A percentile compares a stretch with the other conserved stretches of the same genome.
These are phyloP conservation scores for Hansenula lynferdii DNA, from an alignment of 1,139 yeast genomes.

Conservation along the genomic window DNA sequence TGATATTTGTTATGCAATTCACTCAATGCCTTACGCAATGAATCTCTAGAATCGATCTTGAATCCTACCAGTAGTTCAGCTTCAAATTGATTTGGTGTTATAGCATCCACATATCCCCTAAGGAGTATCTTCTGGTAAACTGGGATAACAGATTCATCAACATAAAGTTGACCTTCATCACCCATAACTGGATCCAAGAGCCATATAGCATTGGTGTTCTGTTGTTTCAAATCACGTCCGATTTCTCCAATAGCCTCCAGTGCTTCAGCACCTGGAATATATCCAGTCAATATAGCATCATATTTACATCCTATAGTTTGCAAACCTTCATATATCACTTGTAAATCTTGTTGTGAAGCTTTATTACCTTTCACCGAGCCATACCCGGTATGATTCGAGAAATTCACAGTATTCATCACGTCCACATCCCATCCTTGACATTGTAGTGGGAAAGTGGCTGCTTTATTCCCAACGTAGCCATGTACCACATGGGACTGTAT, in stretches of 20 bases:
- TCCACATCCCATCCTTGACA: conserved; percentile 66
- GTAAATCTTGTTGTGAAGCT: conserved; percentile 24
- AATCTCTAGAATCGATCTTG: conserved; percentile 31
- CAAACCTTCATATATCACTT: conserved; percentile 30
- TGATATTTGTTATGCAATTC: conserved; percentile 36
- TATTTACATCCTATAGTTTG: conserved; percentile 30
- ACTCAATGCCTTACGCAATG: conserved; percentile 36
- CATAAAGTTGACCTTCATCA: conserved; percentile 65
- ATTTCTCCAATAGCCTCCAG: conserved; percentile 30
- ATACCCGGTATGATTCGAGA: conserved; percentile 67
- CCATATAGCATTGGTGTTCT: conserved; percentile 29
- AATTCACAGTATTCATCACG: conserved; percentile 56
- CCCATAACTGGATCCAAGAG: conserved; percentile 76
- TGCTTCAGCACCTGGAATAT: conserved; percentile 46
- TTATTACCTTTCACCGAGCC: conserved; percentile 39
- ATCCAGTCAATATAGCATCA: conserved; percentile 53
- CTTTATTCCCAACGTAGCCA: conserved; percentile 64
- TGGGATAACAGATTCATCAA: conserved; percentile 49
- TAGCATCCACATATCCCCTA: conserved; percentile 44
- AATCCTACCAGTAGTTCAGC: conserved; percentile 50
- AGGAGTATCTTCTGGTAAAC: conserved; percentile 42
- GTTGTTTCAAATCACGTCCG: conserved; percentile 21
- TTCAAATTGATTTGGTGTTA: conserved; percentile 75
- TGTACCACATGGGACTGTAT: conserved; percentile 67
- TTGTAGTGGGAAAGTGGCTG: conserved; percentile 62